Evolutionary conservation across 371 early-diverging fungal genomes (phyloP).

Genomic region (Mortierella sp.): DNA sequence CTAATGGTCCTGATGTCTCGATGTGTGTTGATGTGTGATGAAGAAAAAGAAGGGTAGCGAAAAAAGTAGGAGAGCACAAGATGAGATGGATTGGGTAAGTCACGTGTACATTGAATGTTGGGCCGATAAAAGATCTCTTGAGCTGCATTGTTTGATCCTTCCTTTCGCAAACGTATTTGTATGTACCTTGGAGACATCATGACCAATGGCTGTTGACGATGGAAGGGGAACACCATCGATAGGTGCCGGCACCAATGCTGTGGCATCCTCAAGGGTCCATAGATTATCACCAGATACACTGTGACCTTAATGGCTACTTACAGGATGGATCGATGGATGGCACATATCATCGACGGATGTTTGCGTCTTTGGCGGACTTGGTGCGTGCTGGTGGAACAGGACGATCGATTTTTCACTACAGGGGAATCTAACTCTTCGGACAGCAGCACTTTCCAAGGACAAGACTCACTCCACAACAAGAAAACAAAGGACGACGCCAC

Average conservation of each 20-base stretch:
- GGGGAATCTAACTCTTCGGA: not conserved
- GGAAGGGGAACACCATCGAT: not conserved
- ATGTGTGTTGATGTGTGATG: not conserved
- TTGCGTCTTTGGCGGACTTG: not conserved
- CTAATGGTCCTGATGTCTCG: not conserved
- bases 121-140: not conserved
- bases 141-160: not conserved
- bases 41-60: no score
- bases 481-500: no score
- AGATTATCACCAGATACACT: not conserved
- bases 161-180: slow-evolving; percentile 17
- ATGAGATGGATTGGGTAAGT: no score
- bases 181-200: not conserved
- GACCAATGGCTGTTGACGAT: not conserved
- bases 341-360: not conserved
- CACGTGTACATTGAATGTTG: not conserved
- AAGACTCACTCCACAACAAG: no score
- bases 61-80: no score
- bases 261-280: not conserved
- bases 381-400: not conserved
- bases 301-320: not conserved
- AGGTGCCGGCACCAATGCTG: not conserved
- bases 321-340: slow-evolving; percentile 10
- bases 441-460: not conserved
- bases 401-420: not conserved